Conservation (phyloP, 805 yeast species). For the Scheffersomyces amazonensis region DNA sequence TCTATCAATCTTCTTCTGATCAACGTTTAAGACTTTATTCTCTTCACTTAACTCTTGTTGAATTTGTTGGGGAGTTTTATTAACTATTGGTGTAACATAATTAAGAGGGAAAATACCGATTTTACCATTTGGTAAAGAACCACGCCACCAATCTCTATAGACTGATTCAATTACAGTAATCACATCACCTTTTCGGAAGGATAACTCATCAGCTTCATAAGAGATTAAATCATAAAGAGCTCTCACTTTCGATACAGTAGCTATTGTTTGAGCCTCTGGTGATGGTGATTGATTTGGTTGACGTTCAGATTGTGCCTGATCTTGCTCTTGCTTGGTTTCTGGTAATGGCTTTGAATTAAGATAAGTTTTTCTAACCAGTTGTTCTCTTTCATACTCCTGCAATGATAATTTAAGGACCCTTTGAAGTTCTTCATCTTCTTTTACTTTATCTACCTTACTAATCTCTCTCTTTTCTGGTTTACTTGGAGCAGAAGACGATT, state of each 20-base stretch:
- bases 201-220: slow-evolving; percentile 80
- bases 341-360: slow-evolving; percentile 36
- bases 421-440: slow-evolving; percentile 80
- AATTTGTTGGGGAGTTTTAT: slow-evolving; percentile 61
- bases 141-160: slow-evolving; percentile 95
- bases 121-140: slow-evolving; percentile 69
- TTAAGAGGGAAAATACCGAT: slow-evolving; percentile 90
- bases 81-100: slow-evolving; percentile 78
- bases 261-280: slow-evolving; percentile 30
- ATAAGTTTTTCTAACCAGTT: slow-evolving; percentile 24
- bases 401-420: slow-evolving; percentile 73
- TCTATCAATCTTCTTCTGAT: slow-evolving; percentile 60
- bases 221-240: slow-evolving; percentile 83
- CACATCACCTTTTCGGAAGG: slow-evolving; percentile 83
- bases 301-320: slow-evolving; percentile 8
- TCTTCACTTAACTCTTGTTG: slow-evolving; percentile 50
- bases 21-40: slow-evolving; percentile 48
- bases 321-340: slow-evolving; percentile 10
- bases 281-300: slow-evolving; percentile 7
- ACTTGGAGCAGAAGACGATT: slow-evolving; percentile 35
- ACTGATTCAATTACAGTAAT: slow-evolving; percentile 85
- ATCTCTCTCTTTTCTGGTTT: slow-evolving; percentile 58
- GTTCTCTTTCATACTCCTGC: slow-evolving; percentile 52
- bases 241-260: slow-evolving; percentile 61
- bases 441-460: slow-evolving; percentile 40